These are phyloP conservation scores for Psilocybe cyanescens DNA, from an alignment of 768 basidiomycete genomes.

Conservation along the genomic window DNA sequence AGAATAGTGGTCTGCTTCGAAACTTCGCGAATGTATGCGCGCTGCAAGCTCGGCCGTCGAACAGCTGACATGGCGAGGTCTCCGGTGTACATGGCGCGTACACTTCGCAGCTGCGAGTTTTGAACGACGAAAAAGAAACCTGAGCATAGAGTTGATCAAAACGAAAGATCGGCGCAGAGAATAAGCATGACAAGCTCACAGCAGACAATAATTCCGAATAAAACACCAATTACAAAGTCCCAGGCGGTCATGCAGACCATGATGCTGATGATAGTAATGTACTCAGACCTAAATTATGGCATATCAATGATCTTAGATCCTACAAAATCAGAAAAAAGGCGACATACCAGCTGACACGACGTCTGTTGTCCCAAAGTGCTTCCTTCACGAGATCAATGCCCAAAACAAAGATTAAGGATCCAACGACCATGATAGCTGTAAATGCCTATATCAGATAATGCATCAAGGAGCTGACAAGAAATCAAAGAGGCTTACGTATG, in stretches of 20 bases:
- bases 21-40: slow-evolving; percentile 90
- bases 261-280: slow-evolving; percentile 83
- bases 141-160: slow-evolving; percentile 26
- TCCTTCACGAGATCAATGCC: slow-evolving; percentile 95
- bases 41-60: slow-evolving; percentile 83
- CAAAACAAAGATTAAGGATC: slow-evolving; percentile 90
- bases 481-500: slow-evolving; percentile 65
- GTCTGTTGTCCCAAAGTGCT: slow-evolving; percentile 93
- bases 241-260: slow-evolving; percentile 92
- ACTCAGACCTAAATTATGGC: slow-evolving; percentile 58
- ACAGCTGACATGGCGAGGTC: slow-evolving; percentile 89
- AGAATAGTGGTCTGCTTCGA: slow-evolving; percentile 90
- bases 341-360: slow-evolving; percentile 77
- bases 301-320: slow-evolving; percentile 1
- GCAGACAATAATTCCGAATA: slow-evolving; percentile 90
- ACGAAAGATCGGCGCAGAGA: background rate
- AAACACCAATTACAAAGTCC: slow-evolving; percentile 94
- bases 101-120: slow-evolving; percentile 84
- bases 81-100: slow-evolving; percentile 83
- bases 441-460: background rate
- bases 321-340: slow-evolving; percentile 9
- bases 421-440: slow-evolving; percentile 88
- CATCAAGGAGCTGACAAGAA: background rate
- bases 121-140: slow-evolving; percentile 98
- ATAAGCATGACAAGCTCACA: slow-evolving; percentile 52